Base-by-base conservation (phyloP, 192 early-diverging fungal species). In the Umbelopsis ramanniana region DNA sequence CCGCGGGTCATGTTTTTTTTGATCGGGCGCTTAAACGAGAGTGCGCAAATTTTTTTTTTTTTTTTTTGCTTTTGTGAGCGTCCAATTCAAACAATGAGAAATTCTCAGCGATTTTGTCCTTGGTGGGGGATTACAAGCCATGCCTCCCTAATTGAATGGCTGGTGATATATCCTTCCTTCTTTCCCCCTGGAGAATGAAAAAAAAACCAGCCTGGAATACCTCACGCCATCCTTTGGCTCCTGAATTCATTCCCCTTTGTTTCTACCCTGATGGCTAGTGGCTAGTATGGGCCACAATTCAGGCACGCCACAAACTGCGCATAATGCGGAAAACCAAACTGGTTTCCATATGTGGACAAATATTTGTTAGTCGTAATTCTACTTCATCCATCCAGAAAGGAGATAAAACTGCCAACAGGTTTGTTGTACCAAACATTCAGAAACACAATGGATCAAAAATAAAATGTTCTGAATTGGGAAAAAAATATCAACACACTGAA, bases 261-360 rank as follows among this genome's bases (percentile, higher is more conserved):
- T 11, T 7, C 40, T 43, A 6, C 6, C 40, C 40, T 43, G 40
- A 1, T 43, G 40, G 2, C 11, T 1, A 11, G 57, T 63, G 57
- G 57, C 57, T 63, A 35, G 57, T 63, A n/a, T 6, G 57, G 26
- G 57, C 57, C 57, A 63, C 57, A 63, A 63, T 63, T 63, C 26
- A 63, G 11, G 40, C 8, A 63, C 57, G 57, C 57, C 57, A 63
- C 57, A 63, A 38, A 17, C 57, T 63, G 57, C 57, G 57, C 57
- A 37, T 63, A 11, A 12, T 35, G 26, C 14, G 33, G 48, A 21
- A 6, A n/a, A 6, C 5, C 19, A 50, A n/a, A 10, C 22, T 9
- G 3, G 11, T 54, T 54, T 37, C 57, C 57, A 29, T 63, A 38
- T 37, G 17, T 29, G 33, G 57, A 63, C 33, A 63, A 17, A 63